Evolutionary conservation across 2,329 filamentous ascomycete species (phyloP).

Genomic region (Colletotrichum navitas): DNA sequence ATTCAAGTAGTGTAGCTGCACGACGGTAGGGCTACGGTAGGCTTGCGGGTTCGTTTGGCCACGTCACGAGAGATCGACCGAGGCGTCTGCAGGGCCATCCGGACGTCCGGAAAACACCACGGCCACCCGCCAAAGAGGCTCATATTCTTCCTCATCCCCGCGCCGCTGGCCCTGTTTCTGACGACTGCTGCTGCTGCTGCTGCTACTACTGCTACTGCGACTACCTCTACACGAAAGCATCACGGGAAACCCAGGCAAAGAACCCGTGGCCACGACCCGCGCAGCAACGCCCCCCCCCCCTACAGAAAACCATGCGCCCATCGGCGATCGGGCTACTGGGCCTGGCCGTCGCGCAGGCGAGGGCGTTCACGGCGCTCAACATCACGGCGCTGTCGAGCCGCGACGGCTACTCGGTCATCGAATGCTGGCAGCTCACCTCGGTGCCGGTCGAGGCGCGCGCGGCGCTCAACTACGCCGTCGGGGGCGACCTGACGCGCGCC

Average conservation of each 20-base stretch:
- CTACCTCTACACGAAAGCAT: background rate
- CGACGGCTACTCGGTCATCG: conserved; percentile 55
- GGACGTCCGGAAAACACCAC: background rate
- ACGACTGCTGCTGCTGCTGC: background rate
- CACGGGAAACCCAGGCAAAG: no score
- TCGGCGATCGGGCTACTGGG: background rate
- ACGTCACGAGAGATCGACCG: background rate
- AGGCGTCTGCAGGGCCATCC: background rate
- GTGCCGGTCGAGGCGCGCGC: conserved; percentile 46
- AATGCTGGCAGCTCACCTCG: conserved; percentile 59
- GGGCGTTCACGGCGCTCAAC: conserved; percentile 50
- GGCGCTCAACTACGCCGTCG: conserved; percentile 49
- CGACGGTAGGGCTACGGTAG: background rate
- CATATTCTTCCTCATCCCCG: background rate
- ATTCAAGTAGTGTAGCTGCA: background rate
- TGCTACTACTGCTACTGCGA: background rate
- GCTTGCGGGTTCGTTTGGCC: background rate
- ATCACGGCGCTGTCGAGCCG: conserved; percentile 55
- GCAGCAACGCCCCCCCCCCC: no score
- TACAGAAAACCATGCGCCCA: background rate
- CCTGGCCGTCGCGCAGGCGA: background rate
- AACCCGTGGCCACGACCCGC: background rate
- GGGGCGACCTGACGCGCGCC: conserved; percentile 47
- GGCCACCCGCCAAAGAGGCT: background rate
- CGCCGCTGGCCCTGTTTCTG: background rate